A percentile compares a stretch with the other conserved stretches of the same genome.
These are phyloP conservation scores for Verticillium nonalfalfae DNA, from an alignment of 2,329 filamentous ascomycete species.

Conservation along the genomic window DNA sequence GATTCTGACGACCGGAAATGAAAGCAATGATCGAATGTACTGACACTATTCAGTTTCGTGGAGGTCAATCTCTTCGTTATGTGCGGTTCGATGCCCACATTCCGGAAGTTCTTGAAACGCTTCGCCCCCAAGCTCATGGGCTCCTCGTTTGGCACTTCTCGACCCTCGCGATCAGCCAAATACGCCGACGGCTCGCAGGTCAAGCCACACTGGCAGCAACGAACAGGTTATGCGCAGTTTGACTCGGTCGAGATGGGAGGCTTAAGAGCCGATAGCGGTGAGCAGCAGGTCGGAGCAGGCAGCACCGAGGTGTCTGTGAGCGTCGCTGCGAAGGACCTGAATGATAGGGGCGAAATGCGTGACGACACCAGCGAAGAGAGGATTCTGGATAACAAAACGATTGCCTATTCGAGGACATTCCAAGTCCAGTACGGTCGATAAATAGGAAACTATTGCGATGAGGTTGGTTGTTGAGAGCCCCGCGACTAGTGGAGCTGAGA, in stretches of 20 bases:
- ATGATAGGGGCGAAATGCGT: not conserved
- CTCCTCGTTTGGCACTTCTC: not conserved
- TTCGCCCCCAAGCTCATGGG: conserved; percentile 19
- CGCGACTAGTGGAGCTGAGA: not conserved
- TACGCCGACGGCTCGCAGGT: not conserved
- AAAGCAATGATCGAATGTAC: no score
- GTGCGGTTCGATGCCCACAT: conserved; percentile 26
- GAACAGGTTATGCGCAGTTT: not conserved
- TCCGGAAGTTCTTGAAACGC: conserved; percentile 27
- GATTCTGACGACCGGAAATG: no score
- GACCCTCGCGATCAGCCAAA: not conserved
- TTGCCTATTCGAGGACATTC: not conserved
- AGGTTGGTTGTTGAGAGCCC: not conserved
- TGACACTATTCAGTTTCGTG: conserved; percentile 15
- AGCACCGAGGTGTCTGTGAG: not conserved
- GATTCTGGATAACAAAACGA: not conserved
- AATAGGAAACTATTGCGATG: not conserved
- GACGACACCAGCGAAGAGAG: not conserved
- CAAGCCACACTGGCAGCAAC: not conserved
- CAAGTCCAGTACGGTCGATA: not conserved
- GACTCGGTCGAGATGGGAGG: not conserved
- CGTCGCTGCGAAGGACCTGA: not conserved
- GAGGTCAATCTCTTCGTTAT: conserved; percentile 20
- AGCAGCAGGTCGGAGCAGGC: not conserved
- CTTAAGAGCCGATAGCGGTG: not conserved